Percentiles rank a stretch among this genome's conserved stretches.
Conservation (phyloP, 2,329 filamentous ascomycete genomes). For the Biscogniauxia marginata region DNA sequence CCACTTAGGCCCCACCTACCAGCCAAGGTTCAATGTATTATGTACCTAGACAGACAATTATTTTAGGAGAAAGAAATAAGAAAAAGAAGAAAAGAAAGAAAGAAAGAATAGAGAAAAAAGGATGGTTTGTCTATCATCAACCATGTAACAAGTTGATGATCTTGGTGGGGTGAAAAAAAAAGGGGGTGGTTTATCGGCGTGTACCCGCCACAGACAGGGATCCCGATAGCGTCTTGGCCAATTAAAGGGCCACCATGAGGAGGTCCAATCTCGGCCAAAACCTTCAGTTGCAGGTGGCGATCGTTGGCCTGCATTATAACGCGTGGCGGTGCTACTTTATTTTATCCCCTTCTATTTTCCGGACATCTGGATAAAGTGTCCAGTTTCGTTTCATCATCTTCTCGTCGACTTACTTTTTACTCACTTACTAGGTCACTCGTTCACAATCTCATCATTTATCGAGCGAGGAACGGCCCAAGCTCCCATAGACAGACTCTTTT, state of each 20-base stretch:
- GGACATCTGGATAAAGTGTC: neutral
- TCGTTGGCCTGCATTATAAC: neutral
- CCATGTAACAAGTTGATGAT: neutral
- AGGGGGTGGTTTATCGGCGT: neutral
- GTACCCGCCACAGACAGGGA: neutral
- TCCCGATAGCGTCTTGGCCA: neutral
- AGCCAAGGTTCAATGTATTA: too few species aligned
- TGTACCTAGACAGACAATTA: neutral
- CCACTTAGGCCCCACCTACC: too few species aligned
- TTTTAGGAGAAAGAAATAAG: neutral
- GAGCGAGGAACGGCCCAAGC: too few species aligned
- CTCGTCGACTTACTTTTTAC: neutral
- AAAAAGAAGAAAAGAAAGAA: neutral
- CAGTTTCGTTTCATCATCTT: neutral
- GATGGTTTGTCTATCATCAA: neutral
- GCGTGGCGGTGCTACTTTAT: neutral
- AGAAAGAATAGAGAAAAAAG: neutral
- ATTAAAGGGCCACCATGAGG: neutral
- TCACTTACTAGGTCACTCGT: neutral
- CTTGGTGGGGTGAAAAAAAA: neutral
- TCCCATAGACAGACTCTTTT: too few species aligned
- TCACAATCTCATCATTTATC: neutral
- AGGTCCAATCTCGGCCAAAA: neutral
- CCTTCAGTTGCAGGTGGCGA: neutral
- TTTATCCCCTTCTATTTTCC: neutral